Evolutionary conservation across 139 green algal genomes (phyloP), one percentile per base, ranked within the genome.

Genomic region (Micractinium sp.): DNA sequence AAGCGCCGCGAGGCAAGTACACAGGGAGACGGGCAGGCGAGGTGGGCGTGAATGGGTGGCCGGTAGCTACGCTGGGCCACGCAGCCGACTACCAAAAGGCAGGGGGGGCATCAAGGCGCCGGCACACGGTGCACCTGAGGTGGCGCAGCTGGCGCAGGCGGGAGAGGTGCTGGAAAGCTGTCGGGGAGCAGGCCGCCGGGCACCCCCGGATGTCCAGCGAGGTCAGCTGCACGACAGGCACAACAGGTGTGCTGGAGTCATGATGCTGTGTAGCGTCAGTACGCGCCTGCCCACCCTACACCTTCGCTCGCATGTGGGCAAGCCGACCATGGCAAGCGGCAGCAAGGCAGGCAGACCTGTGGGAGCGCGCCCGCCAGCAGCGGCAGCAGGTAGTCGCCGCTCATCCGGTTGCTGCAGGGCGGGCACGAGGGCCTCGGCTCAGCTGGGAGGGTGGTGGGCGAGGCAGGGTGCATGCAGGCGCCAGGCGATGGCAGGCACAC

Each of bases 371-470:
- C 35, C 3, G 60, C 82, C 19, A 87, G 0, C 61, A 87, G 35
- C 13, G 82, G 82, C 35, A 87, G 60, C 82, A 87, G 61, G 9
- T 38, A 53, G 35, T 76, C 60, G 4, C 61, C 39, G 61, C 82
- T 77, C 82, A 87, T 87, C 0, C 3, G 12, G 36, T 87, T 87
- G 61, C 82, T 87, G 56, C 81, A 53, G 27, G 2, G 47, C 47
- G 9, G 47, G 47, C 9, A 9, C 9, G 47, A 9, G 47, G 47
- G 47, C 47, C 47, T 56, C 47, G 9, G 47, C 47, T 56, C n/a
- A n/a, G n/a, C n/a, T n/a, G n/a, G n/a, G 31, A 38, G 71, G 16
- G 31, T 71, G 78, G 27, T 18, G 78, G 39, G 66, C 23, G 14
- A 29, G 66, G 66, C 23, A 4, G 14, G 22, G 23, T 73, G 25